These are phyloP conservation scores for Aspergillus jensenii DNA, from an alignment of 2,329 filamentous ascomycete species.

Conservation along the genomic window DNA sequence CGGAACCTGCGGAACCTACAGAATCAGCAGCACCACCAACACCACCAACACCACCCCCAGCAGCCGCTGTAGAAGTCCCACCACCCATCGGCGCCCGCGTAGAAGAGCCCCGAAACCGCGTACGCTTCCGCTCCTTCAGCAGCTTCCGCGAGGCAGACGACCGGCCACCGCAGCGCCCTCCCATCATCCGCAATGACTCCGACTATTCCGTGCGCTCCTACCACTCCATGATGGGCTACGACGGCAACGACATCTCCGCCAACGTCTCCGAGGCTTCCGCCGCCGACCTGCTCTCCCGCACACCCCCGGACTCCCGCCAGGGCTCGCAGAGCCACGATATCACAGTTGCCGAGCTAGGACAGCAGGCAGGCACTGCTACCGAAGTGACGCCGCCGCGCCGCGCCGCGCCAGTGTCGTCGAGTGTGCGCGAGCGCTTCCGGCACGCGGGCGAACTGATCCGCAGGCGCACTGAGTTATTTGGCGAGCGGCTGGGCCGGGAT, in stretches of 20 bases:
- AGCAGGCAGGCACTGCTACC: neutral
- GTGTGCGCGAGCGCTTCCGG: conserved; percentile 24
- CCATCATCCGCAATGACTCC: conserved; percentile 15
- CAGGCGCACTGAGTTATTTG: conserved; percentile 28
- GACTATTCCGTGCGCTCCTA: conserved; percentile 19
- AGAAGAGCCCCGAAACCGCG: conserved; percentile 9
- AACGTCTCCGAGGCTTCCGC: conserved; percentile 11
- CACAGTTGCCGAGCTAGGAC: neutral
- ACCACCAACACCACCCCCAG: neutral
- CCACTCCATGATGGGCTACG: conserved; percentile 13
- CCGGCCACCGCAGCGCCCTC: neutral
- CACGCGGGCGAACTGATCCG: conserved; percentile 30
- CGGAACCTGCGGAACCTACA: too few relatives aligned
- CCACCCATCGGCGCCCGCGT: neutral
- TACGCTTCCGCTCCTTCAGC: conserved; percentile 22
- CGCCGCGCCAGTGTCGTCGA: conserved; percentile 11
- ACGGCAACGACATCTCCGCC: conserved; percentile 7
- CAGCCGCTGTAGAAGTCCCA: neutral
- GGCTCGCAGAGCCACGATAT: neutral
- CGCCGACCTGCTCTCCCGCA: neutral
- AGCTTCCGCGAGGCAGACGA: conserved; percentile 10
- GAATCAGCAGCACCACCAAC: too few relatives aligned
- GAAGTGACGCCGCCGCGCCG: conserved; percentile 14
- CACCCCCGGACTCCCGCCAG: neutral
- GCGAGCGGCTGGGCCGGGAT: conserved; percentile 32